Conservation (phyloP, 805 yeast genomes). For the Myxozyma vanderwaltii region DNA sequence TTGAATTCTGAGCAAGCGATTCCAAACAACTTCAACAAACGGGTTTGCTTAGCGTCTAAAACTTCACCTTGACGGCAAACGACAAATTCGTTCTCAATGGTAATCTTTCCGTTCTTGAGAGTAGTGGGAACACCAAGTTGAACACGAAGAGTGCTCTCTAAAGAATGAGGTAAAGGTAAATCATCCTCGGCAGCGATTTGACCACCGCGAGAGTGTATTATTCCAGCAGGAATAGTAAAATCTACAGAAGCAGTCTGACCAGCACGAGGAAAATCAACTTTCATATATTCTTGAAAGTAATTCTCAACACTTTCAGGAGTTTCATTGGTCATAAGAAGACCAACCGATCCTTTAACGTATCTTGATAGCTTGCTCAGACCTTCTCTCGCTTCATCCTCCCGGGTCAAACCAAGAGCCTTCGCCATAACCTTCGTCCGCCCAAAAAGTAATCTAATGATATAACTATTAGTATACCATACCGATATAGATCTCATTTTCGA, state of each 20-base stretch:
- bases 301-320: slow-evolving; percentile 81
- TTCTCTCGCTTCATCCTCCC: slow-evolving; percentile 88
- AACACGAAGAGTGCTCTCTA: slow-evolving; percentile 84
- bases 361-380: slow-evolving; percentile 71
- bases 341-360: slow-evolving; percentile 66
- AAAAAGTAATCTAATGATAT: slow-evolving; percentile 57
- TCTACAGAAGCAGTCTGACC: slow-evolving; percentile 81
- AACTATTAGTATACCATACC: neutral
- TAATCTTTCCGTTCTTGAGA: slow-evolving; percentile 85
- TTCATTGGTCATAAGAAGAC: slow-evolving; percentile 88
- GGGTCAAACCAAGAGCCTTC: slow-evolving; percentile 85
- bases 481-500: neutral
- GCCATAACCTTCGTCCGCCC: slow-evolving; percentile 93
- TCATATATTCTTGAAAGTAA: slow-evolving; percentile 78
- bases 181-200: slow-evolving; percentile 88
- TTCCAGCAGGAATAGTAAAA: slow-evolving; percentile 85
- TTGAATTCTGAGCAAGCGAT: slow-evolving; percentile 90
- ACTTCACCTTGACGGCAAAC: slow-evolving; percentile 81
- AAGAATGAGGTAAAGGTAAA: slow-evolving; percentile 93
- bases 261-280: slow-evolving; percentile 85
- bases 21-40: slow-evolving; percentile 92
- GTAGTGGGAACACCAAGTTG: slow-evolving; percentile 88
- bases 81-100: slow-evolving; percentile 69
- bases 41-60: slow-evolving; percentile 86
- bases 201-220: slow-evolving; percentile 94